These are phyloP conservation scores for Clonostachys sp. DNA, from an alignment of 2,329 filamentous ascomycete species.

Conservation along the genomic window DNA sequence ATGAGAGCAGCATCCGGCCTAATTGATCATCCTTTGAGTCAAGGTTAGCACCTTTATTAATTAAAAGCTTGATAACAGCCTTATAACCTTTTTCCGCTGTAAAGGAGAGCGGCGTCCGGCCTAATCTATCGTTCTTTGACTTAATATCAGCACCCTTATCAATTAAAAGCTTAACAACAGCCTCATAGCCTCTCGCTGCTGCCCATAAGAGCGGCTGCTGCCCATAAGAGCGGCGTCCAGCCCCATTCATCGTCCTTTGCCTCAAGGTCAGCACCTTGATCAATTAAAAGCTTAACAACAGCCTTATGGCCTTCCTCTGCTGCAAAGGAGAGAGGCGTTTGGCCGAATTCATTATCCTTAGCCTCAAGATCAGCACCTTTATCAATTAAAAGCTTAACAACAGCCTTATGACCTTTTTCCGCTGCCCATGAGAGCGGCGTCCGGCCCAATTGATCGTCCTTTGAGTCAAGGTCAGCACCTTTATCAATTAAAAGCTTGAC, in stretches of 20 bases:
- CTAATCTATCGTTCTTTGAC: neutral
- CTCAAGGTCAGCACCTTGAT: constrained; percentile 3
- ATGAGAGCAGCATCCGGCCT: neutral
- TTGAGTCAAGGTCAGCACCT: neutral
- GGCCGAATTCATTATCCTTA: neutral
- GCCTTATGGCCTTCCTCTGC: constrained; percentile 1
- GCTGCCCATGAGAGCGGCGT: neutral
- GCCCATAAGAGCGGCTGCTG: neutral
- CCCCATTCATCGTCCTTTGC: constrained; percentile 1
- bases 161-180: neutral
- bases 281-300: constrained; percentile 2
- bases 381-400: neutral
- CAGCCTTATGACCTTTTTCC: no score
- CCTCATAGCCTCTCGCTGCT: neutral
- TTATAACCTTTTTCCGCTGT: no score
- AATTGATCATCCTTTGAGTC: neutral
- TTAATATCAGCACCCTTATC: constrained; percentile 4
- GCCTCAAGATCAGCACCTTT: neutral
- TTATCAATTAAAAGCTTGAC: neutral
- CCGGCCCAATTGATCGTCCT: neutral
- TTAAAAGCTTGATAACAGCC: neutral
- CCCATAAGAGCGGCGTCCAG: neutral
- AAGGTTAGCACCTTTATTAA: neutral
- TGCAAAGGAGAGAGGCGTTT: neutral
- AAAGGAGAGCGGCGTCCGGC: neutral